Evolutionary conservation across 805 yeast genomes (phyloP), one percentile per base, ranked within the genome.

Genomic region (Isabelozyma heimii): DNA sequence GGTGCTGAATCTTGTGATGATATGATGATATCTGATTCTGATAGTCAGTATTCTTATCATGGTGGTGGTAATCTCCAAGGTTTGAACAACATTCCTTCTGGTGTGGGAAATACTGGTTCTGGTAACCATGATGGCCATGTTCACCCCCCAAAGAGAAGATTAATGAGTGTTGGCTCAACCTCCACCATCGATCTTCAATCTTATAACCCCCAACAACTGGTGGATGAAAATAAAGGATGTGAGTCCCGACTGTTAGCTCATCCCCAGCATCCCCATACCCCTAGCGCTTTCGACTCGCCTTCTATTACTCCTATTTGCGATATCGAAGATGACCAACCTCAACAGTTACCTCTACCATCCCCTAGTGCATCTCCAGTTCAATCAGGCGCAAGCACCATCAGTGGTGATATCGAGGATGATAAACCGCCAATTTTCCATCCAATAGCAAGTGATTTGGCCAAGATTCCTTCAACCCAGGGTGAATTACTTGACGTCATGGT

Each of bases 291-390:
- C 39, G 62, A 63, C 40, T 60, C 68, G 14, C 66, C 70, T 8
- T 51, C 72, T 0, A 66, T 61, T 42, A 65, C 75, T 13, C 74
- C 75, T 0, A 60, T 67, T 6, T 65, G 73, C 7, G 74, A 69
- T 43, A 48, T 62, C 17, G 76, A 71, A 42, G 35, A 30, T 10
- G 76, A 69, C 27, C 61, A 56, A 40, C 63, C 61, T 17, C 72
- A 76, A 42, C 84, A 77, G 50, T 64, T 81, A n/a, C 87, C 88
- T 0, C 69, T 84, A 16, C 89, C 89, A 0, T 83, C 87, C 8
- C 89, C 89, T 0, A 81, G 84, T 44, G 62, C 64, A 37, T 58
- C 69, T 6, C 69, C 69, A 1, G 60, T 60, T 13, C 63, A 56
- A 38, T 49, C 52, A 33, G 46, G 52, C 16, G 50, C 49, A 28